Evolutionary conservation across 192 early-diverging fungal species (phyloP), one percentile per base, ranked within the genome.

Genomic region (Coemansia sp.): DNA sequence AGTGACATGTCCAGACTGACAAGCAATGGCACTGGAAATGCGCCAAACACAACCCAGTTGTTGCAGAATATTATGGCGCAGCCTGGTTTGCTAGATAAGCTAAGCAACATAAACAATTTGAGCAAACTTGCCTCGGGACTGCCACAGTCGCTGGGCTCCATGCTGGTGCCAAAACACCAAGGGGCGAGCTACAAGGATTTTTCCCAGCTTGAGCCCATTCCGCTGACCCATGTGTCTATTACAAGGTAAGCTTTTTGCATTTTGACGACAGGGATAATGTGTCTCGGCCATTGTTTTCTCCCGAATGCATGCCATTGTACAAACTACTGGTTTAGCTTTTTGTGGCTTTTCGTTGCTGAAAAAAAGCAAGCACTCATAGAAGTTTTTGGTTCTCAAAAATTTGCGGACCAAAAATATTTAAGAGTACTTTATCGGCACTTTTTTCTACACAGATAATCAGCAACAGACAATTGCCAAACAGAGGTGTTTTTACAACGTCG

Each of bases 91-190:
- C 55, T 74, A 22, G 28, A 50, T 25, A 50, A 50, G 28, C 48
- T 50, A 11, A 74, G 19, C 61, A 68, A 65, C 35, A 45, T 77
- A 9, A 50, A 57, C 31, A 57, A 31, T 30, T 46, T 57, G 62
- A 56, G 60, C 47, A 77, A 77, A 45, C 60, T 77, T 21, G 73
- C 52, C 9, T 68, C 73, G 12, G 61, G 60, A 4, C 60, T 77
- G 33, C 66, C 73, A 14, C 52, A 54, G 8, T 67, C 68, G 22
- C 56, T 67, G 25, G 64, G 68, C 7, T 45, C 63, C 14, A 44
- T 65, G 35, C 44, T 65, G 19, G 63, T 58, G 33, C 60, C 67
- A 3, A 64, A 53, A 16, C 19, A 55, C 2, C 67, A 62, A 47
- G 21, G 63, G 24, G 29, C 38, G 1, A 57, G 43, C 5, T 69